Evolutionary conservation across 2,329 filamentous ascomycete genomes (phyloP), one percentile per base, ranked within the genome.

Genomic region (Ilyonectria destructans): DNA sequence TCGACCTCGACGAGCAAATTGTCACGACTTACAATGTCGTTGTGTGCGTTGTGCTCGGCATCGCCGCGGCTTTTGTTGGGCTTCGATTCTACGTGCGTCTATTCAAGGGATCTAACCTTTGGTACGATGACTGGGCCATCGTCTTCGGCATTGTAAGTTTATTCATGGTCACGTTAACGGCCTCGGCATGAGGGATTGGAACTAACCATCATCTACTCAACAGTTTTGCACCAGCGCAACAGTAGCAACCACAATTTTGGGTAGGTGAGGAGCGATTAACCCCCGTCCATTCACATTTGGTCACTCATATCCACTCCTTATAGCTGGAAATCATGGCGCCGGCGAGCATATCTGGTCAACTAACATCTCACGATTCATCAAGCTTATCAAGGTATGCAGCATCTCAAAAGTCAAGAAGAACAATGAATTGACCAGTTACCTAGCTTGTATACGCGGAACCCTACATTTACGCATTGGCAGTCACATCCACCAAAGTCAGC

Each of bases 61-160:
- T 68, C n/a, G 62, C 62, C 6, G 15, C 48, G 2, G 3, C 55
- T 9, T 61, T 64, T 17, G 66, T 68, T 9, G 57, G 37, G 6
- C 37, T 68, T 8, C 52, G 66, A 12, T 65, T 68, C 19, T 65
- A 35, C 31, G 66, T 68, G 31, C 57, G 66, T 12, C 35, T 49
- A 13, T 43, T 45, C 2, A 68, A 68, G 37, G 66, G 66, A 9
- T 55, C 57, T 4, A 45, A 55, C 10, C 57, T 68, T 5, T 65
- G 66, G 66, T 61, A 21, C 8, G 66, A 68, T 23, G 66, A 68
- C 37, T 68, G 49, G 46, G 52, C 66, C 6, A 68, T 68, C 31
- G 56, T 61, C 12, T 17, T 55, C n/a, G 60, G 57, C 54, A 49
- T 61, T 46, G 66, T 68, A 37, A 61, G 66, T 60, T 9, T 46